Evolutionary conservation across 345 rosid genomes (phyloP), one percentile per base, ranked within the genome.

Genomic region (Bretschneidera sinensis): DNA sequence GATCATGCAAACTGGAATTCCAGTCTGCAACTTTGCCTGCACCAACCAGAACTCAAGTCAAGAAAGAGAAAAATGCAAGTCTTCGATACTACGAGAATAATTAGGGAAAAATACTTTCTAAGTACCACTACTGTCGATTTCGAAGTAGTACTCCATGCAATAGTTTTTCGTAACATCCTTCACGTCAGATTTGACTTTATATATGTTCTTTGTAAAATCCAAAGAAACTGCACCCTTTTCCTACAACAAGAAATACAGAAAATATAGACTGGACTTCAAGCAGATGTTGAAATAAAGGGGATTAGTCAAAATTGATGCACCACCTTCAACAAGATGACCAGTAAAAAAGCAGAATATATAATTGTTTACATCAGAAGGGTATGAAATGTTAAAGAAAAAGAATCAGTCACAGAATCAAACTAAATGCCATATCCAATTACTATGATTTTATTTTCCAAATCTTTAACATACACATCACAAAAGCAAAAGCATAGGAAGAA

Each of bases 111-210:
- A 58, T 31, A 67, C n/a, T 62, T 55, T 49, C 35, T 33, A 72
- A 64, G 52, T 79, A 83, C 84, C 97, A 31, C 67, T 64, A 43
- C 52, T 57, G 54, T 68, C 66, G 56, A 69, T 63, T 64, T 73
- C 85, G 62, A 88, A 94, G 66, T 81, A 85, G 77, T 86, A 90
- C 70, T 90, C 99, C 89, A 90, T 75, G 81, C 78, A 78, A 67
- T 94, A 94, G 79, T 74, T 88, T 81, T 88, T 90, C 59, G 65
- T 35, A 14, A 73, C 82, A 74, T 81, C 66, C 69, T 86, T 94
- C 59, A 86, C 66, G 73, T 90, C 99, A 33, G 69, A 71, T 62
- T 85, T 90, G 51, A 82, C 87, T 79, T 64, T 85, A 72, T 80
- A 83, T 48, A 90, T 60, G 70, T 77, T 79, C 71, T 73, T 74